A percentile compares a stretch with the other conserved stretches of the same genome.
Conservation (phyloP, 2,329 filamentous ascomycete species). For the Diaporthe citriasiana region DNA sequence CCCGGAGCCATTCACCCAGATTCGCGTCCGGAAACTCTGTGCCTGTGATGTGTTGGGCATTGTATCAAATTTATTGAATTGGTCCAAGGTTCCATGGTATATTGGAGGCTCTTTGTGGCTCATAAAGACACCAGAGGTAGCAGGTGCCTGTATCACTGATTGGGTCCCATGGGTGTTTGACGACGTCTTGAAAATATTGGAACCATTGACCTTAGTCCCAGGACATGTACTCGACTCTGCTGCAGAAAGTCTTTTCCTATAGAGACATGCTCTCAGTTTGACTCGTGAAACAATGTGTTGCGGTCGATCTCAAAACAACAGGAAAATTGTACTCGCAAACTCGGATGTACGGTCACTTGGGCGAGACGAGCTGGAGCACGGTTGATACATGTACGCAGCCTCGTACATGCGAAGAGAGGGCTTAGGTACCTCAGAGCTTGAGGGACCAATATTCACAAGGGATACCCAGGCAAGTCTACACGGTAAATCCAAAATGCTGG, state of each 20-base stretch:
- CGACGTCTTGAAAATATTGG: background rate
- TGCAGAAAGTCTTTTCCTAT: background rate
- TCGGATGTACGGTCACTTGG: background rate
- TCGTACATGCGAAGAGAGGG: background rate
- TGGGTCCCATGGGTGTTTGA: background rate
- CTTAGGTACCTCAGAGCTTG: background rate
- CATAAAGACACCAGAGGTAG: background rate
- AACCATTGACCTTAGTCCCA: background rate
- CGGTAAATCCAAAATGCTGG: background rate
- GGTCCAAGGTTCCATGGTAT: conserved; percentile 43
- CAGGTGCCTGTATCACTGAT: background rate
- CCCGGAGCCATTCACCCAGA: conserved; percentile 67
- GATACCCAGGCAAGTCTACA: background rate
- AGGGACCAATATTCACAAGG: background rate
- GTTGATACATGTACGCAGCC: background rate
- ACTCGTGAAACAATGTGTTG: background rate
- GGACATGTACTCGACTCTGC: background rate
- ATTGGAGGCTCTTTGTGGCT: conserved; percentile 3
- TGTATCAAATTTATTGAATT: conserved; percentile 50
- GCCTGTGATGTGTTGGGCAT: conserved; percentile 52
- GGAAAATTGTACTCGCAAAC: background rate
- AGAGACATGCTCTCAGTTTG: background rate
- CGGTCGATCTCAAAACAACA: background rate
- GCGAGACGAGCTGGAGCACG: background rate
- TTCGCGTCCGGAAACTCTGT: conserved; percentile 57